Evolutionary conservation across 202 grass and related monocot genomes (phyloP), one percentile per base, ranked within the genome.

Genomic region (Brachypodium distachyon): DNA sequence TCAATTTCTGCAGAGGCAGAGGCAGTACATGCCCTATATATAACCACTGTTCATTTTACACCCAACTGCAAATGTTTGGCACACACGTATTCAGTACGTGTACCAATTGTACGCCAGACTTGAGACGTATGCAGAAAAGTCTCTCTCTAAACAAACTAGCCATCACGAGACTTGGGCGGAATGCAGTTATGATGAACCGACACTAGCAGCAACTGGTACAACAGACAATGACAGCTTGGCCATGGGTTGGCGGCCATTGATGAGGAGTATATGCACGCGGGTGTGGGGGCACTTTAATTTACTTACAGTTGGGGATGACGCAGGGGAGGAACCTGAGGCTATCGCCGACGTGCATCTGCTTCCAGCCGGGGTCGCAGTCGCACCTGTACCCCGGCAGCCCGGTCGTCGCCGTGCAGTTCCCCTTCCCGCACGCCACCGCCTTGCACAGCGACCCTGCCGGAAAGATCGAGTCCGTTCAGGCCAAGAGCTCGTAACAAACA

Each of bases 231-330:
- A 12, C 59, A 4, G 11, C 48, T 12, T 34, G 32, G 19, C 28
- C n/a, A n/a, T 12, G 12, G 18, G 38, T 72, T 69, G 57, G 16
- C 71, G 41, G 44, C n/a, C 65, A 78, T 38, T 65, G 39, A 68
- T 68, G 71, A 66, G 56, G 23, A 46, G 22, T 18, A 25, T 22
- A 28, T 7, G 63, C 6, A 46, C 33, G 39, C 27, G 16, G 32
- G 31, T 19, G 55, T 11, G 54, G n/a, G 46, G 26, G n/a, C n/a
- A n/a, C n/a, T n/a, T n/a, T n/a, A n/a, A n/a, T 26, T 76, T 5
- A n/a, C 76, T 86, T 82, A 98, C 96, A 98, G 65, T 98, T 98
- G 36, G 96, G 96, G 66, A 98, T 44, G 91, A 98, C 51, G 77
- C 96, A 98, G 4, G 96, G 91, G 26, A 95, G 80, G 81, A 95